A percentile compares a stretch with the other conserved stretches of the same genome.
Evolutionary conservation across 345 rosid genomes (phyloP).

Genomic region (Raphanus sativus): DNA sequence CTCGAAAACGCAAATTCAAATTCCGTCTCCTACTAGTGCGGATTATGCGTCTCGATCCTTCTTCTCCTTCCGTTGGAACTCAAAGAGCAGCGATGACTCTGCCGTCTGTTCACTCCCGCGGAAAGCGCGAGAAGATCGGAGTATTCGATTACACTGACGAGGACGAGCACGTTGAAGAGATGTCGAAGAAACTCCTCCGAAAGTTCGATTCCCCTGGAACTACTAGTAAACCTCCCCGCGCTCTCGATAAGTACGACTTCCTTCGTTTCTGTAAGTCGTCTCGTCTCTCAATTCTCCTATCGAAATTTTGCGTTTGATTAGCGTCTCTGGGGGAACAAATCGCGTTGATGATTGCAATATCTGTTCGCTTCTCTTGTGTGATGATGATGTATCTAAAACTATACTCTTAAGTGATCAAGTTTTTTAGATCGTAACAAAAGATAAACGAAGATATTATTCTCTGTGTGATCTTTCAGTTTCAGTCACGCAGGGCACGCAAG

Average conservation of each 20-base stretch:
- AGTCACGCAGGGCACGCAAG: conserved; percentile 8
- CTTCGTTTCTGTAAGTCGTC: conserved; percentile 45
- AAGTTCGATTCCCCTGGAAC: conserved; percentile 22
- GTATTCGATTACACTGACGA: conserved; percentile 50
- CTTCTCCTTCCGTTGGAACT: conserved; percentile 6
- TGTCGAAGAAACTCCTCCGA: conserved; percentile 35
- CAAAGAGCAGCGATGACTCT: conserved; percentile 38
- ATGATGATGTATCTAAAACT: neutral
- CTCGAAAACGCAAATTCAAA: conserved; percentile 15
- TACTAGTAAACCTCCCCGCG: conserved; percentile 9
- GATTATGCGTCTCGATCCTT: neutral
- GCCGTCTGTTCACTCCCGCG: conserved; percentile 16
- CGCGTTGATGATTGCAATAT: conserved; percentile 1
- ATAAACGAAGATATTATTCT: neutral
- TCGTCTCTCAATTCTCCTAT: neutral
- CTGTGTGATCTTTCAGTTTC: conserved; percentile 8
- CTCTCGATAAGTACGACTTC: conserved; percentile 41
- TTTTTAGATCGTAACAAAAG: neutral
- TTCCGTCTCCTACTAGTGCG: neutral
- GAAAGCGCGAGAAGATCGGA: conserved; percentile 19
- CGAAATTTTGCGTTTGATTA: neutral
- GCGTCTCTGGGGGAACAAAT: neutral
- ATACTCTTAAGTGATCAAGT: neutral
- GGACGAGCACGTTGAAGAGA: conserved; percentile 42
- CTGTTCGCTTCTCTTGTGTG: neutral